Percentiles rank a stretch among this genome's conserved stretches.
These are phyloP conservation scores for Oryza punctata DNA, from an alignment of 176 grass and related monocot genomes.

Conservation along the genomic window DNA sequence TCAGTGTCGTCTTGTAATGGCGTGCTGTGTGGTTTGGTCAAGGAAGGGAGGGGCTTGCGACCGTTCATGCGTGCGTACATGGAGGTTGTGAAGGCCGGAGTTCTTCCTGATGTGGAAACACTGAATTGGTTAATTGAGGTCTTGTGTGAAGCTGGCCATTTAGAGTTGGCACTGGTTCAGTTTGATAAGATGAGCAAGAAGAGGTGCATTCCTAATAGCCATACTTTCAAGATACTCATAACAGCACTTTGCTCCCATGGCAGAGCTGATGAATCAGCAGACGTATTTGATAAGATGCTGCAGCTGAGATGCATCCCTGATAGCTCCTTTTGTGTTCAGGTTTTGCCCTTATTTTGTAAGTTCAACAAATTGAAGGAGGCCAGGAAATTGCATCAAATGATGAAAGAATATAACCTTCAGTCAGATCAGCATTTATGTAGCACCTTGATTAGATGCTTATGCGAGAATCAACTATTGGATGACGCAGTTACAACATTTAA, in stretches of 20 bases:
- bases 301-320: conserved; percentile 38
- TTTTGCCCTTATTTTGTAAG: conserved; percentile 58
- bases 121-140: conserved; percentile 59
- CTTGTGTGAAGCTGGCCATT: conserved; percentile 40
- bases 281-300: conserved; percentile 52
- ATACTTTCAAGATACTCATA: conserved; percentile 59
- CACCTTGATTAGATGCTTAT: conserved; percentile 48
- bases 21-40: conserved; percentile 47
- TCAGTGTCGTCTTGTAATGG: conserved; percentile 47
- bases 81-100: conserved; percentile 58
- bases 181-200: conserved; percentile 59
- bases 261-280: conserved; percentile 48
- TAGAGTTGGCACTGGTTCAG: conserved; percentile 60
- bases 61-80: conserved; percentile 40
- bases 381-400: conserved; percentile 44
- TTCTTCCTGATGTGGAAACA: conserved; percentile 61
- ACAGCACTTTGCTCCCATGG: conserved; percentile 36
- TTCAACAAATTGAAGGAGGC: conserved; percentile 47
- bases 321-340: conserved; percentile 50
- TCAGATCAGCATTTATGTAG: conserved; percentile 39
- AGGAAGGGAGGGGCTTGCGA: conserved; percentile 41
- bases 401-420: conserved; percentile 39
- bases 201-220: conserved; percentile 44
- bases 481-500: conserved; percentile 42
- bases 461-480: conserved; percentile 45